A percentile compares a stretch with the other conserved stretches of the same genome.
Evolutionary conservation across 176 grass and related monocot genomes (phyloP).

Genomic region (Triticum turgidum): DNA sequence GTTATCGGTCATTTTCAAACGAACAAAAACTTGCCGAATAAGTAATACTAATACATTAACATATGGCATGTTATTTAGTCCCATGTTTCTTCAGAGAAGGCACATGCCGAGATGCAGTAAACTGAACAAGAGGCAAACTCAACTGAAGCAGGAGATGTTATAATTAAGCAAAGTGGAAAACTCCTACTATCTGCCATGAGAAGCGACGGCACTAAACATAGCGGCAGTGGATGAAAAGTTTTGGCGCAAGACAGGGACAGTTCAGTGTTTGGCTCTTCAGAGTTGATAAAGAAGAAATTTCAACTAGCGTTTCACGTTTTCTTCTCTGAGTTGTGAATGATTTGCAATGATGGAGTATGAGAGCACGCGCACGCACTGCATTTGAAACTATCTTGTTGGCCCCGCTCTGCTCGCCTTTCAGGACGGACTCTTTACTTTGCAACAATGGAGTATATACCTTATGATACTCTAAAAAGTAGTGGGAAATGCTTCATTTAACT

Average conservation of each 20-base stretch:
- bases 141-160: no score
- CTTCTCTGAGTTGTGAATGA: background rate
- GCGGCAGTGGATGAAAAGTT: background rate
- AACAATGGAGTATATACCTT: background rate
- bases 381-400: slow-evolving; percentile 13
- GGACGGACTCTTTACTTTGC: slow-evolving; percentile 1
- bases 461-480: background rate
- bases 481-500: background rate
- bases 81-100: slow-evolving; percentile 1
- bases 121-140: background rate
- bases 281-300: background rate
- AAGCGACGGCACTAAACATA: background rate
- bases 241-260: background rate
- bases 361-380: background rate
- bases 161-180: background rate
- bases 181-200: background rate
- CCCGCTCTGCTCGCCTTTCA: background rate
- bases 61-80: background rate
- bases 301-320: slow-evolving; percentile 16
- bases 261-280: background rate
- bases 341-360: background rate
- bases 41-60: background rate
- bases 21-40: background rate
- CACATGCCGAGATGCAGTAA: background rate
- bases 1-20: slow-evolving; percentile 23